Evolutionary conservation across 305 asterid genomes (phyloP), one percentile per base, ranked within the genome.

Genomic region (Ilex paraguariensis): DNA sequence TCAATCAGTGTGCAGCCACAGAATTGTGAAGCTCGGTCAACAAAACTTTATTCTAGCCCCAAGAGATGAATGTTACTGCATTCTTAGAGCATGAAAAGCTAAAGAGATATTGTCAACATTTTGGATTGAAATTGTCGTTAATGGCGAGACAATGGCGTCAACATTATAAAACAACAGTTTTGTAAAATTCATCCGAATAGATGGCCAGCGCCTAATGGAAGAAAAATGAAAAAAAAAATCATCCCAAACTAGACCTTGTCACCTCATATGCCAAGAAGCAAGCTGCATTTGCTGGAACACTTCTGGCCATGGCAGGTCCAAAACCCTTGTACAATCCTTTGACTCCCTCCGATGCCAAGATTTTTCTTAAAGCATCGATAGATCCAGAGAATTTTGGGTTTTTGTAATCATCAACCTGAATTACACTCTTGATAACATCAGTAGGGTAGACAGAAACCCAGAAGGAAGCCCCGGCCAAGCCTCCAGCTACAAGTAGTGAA

Each of bases 211-310:
- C 42, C 42, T 2, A 21, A 21, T 21, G 28, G 28, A 21, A 21
- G 28, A 21, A 21, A 21, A 21, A 21, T 1, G 13, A 45, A 7
- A 45, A 7, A 10, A 48, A 49, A 49, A 12, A 63, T 52, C 54
- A 62, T 62, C 59, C 67, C 59, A 63, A 50, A 63, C 67, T 52
- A 16, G 51, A 53, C 67, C 60, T 63, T 16, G 67, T 51, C 10
- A 63, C 54, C 59, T 63, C 67, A 14, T 53, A 63, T 16, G 53
- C 67, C 67, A 63, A 63, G 53, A 63, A 63, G 12, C 67, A 63
- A 1, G 59, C 67, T 0, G 67, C 60, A 52, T 63, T 63, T 54
- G 59, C 67, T 14, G 67, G 60, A 63, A 63, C 67, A 4, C 67
- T 63, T 17, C 60, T 56, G 2, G 31, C 60, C 67, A 63, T 63